Percentiles rank a stretch among this genome's conserved stretches.
Conservation (phyloP, 176 grass and related monocot genomes). For the Cenchrus fungigraminus region DNA sequence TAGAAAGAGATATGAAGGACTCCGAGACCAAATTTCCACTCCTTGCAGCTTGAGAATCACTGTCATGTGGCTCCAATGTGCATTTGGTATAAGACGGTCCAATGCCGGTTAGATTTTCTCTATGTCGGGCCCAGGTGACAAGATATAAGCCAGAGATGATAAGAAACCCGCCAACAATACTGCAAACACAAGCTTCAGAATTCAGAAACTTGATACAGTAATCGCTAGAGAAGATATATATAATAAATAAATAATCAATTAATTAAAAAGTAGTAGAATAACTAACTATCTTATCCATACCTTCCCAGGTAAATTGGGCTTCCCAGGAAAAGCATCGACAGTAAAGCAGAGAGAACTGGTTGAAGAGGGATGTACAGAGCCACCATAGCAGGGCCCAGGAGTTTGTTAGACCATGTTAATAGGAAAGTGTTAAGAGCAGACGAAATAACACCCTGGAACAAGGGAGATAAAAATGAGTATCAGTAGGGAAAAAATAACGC, state of each 20-base stretch:
- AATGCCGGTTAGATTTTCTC: constrained; percentile 46
- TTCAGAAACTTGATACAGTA: constrained; percentile 8
- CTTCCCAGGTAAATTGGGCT: constrained; percentile 87
- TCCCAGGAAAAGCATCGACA: constrained; percentile 77
- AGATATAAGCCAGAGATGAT: constrained; percentile 86
- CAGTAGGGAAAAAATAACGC: not conserved
- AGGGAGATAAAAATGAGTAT: constrained; percentile 8
- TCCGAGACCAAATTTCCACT: constrained; percentile 45
- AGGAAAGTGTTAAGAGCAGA: constrained; percentile 75
- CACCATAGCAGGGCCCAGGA: constrained; percentile 81
- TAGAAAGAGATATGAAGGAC: constrained; percentile 54
- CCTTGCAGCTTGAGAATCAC: constrained; percentile 43
- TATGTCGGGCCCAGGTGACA: constrained; percentile 80
- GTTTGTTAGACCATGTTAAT: constrained; percentile 95
- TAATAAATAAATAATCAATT: not conserved
- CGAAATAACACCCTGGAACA: constrained; percentile 68
- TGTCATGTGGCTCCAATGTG: constrained; percentile 35
- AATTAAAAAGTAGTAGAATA: not conserved
- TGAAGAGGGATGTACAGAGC: constrained; percentile 87
- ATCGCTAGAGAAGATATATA: not conserved
- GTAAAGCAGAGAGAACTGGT: constrained; percentile 68
- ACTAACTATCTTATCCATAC: constrained; percentile 37
- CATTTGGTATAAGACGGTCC: constrained; percentile 52
- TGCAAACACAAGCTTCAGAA: constrained; percentile 53
- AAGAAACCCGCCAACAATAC: constrained; percentile 81